Base-by-base conservation (phyloP, 2,329 filamentous ascomycete genomes). In the Sclerotinia spermophila region DNA sequence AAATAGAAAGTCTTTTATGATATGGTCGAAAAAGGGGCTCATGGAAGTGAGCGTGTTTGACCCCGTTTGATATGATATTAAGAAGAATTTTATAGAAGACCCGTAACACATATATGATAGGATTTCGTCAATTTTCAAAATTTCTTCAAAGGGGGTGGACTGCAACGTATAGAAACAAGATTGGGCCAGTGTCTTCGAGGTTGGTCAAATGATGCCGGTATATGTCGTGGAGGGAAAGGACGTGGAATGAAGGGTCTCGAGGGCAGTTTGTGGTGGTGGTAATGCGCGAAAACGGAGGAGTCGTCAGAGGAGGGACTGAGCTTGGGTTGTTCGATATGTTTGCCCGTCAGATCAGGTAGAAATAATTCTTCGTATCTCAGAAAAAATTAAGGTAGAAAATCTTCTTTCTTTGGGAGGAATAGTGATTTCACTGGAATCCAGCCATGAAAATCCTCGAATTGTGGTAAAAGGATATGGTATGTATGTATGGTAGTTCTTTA, bases 351-450 rank as follows among this genome's bases (percentile, higher is more conserved):
- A 40, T 40, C 38, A 67, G 24, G 40, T 51, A 64, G 35, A 66
- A 58, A 66, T 56, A 56, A 35, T 56, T 65, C 45, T 42, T 55
- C 30, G 38, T 42, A 56, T 56, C 48, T 55, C 45, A 65, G 68
- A 58, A 65, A 65, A 69, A 69, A 66, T 42, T 21, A n/a, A 42
- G 42, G 15, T 42, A 44, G 35, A 40, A 69, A 51, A 42, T 62
- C 58, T 51, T 48, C 42, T 69, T 48, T 69, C 45, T 62, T 69
- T 48, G 42, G 59, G 42, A 60, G 42, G 66, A 65, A 69, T 42
- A 56, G 58, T 24, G 68, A 65, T 69, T 76, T 77, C 76, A 78
- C 76, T 75, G 74, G 75, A 70, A 77, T 71, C 76, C 75, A 75
- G 76, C 75, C 73, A 75, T 78, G 75, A 75, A 75, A 74, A 71